Percentiles rank a stretch among this genome's conserved stretches.
phyloP scores from a whole-genome alignment of 495 filamentous ascomycete species.

The Elaphomyces granulatus region DNA sequence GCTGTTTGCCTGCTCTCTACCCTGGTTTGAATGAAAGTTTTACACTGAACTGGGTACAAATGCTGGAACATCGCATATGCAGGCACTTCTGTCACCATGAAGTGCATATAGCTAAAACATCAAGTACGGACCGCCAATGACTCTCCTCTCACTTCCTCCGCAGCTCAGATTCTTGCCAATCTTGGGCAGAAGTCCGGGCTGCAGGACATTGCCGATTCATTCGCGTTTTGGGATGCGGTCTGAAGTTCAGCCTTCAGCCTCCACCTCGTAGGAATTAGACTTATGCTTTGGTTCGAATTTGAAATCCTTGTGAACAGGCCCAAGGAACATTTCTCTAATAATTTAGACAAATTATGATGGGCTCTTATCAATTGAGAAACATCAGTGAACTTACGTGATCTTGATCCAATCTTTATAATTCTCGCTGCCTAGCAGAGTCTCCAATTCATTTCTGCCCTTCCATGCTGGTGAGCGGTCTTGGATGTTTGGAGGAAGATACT shows the following conservation, averaged over 20 bases:
- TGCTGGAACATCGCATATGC: no score
- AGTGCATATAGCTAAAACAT: no score
- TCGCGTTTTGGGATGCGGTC: no score
- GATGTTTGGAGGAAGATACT: conserved; percentile 69
- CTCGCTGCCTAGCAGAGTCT: conserved; percentile 74
- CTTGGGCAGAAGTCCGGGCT: conserved; percentile 78
- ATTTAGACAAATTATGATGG: conserved; percentile 9
- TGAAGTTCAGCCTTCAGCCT: conserved; percentile 48
- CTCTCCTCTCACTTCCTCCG: conserved; percentile 44
- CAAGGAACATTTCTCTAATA: conserved; percentile 87
- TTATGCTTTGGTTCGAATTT: conserved; percentile 98
- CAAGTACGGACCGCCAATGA: conserved; percentile 46
- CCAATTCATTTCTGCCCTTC: conserved; percentile 72
- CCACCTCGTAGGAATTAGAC: conserved; percentile 62
- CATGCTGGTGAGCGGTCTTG: conserved; percentile 80
- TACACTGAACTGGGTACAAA: no score
- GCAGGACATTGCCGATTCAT: conserved; percentile 86
- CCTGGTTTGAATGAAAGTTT: no score
- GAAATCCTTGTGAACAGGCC: conserved; percentile 78
- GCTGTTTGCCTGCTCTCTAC: no score
- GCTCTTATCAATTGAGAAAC: not conserved
- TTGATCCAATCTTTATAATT: conserved; percentile 98
- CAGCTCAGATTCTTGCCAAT: conserved; percentile 54
- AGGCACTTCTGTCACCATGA: no score
- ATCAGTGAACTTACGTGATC: conserved; percentile 57